Evolutionary conservation across 2,329 filamentous ascomycete genomes (phyloP).

Genomic region (Venturia oleaginea): DNA sequence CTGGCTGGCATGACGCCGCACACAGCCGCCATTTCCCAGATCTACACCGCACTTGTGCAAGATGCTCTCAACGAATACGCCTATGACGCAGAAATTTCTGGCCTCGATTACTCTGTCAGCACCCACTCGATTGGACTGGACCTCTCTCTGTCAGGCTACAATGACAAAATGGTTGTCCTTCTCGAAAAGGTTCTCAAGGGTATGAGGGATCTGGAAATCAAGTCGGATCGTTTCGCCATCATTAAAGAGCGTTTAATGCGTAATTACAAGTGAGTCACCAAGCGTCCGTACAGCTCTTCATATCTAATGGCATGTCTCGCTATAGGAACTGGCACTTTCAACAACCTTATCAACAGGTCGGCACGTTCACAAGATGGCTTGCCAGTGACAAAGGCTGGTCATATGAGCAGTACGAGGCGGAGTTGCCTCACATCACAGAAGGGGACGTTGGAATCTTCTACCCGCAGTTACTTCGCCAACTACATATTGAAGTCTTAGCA

Average conservation of each 20-base stretch:
- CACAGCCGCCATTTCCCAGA: constrained; percentile 64
- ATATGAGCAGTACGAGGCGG: constrained; percentile 69
- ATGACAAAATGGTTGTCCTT: constrained; percentile 87
- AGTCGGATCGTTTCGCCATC: constrained; percentile 81
- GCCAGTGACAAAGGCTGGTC: constrained; percentile 68
- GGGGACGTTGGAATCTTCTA: constrained; percentile 70
- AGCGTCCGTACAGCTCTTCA: not conserved
- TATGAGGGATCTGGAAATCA: constrained; percentile 75
- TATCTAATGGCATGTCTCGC: not conserved
- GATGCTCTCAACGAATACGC: constrained; percentile 89
- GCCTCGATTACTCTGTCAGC: constrained; percentile 71
- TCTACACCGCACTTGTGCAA: constrained; percentile 78
- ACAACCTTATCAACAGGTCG: constrained; percentile 82
- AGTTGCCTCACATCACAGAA: constrained; percentile 64
- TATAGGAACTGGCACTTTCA: constrained; percentile 51
- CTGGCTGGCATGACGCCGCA: constrained; percentile 71
- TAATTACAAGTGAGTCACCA: constrained; percentile 63
- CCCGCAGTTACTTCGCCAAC: constrained; percentile 69
- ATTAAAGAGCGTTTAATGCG: constrained; percentile 77
- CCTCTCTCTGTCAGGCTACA: constrained; percentile 79
- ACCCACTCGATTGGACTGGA: constrained; percentile 65
- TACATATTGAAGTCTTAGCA: constrained; percentile 78
- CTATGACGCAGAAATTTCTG: constrained; percentile 90
- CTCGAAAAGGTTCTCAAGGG: constrained; percentile 80
- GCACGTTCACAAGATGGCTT: constrained; percentile 73